Conservation (phyloP, 2,329 filamentous ascomycete genomes). For the Fusarium virguliforme region DNA sequence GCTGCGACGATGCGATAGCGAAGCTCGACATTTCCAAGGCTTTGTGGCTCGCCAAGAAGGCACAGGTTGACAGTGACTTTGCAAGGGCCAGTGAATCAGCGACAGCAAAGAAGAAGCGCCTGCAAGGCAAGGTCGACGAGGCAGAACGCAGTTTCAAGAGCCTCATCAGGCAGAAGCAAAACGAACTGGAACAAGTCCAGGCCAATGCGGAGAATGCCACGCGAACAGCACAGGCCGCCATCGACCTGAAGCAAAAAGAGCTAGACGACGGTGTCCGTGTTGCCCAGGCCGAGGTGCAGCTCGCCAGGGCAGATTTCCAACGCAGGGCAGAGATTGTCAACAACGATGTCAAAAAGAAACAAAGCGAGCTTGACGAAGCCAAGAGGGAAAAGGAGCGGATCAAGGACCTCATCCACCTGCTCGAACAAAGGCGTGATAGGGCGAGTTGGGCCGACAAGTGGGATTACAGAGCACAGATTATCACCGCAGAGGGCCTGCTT, state of each 20-base stretch:
- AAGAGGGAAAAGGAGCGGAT: background rate
- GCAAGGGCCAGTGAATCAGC: background rate
- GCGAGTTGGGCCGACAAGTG: background rate
- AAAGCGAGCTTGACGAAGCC: background rate
- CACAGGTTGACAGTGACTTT: background rate
- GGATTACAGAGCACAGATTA: background rate
- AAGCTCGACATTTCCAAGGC: background rate
- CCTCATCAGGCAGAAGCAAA: background rate
- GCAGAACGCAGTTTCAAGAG: background rate
- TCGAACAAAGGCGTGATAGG: background rate
- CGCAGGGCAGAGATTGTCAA: background rate
- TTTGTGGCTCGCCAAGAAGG: background rate
- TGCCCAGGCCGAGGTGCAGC: background rate
- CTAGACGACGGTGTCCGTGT: background rate
- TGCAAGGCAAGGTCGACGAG: background rate
- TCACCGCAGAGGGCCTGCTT: background rate
- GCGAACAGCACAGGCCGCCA: background rate
- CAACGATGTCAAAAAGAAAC: background rate
- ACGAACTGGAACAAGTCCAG: background rate
- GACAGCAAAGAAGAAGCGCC: background rate
- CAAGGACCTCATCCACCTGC: background rate
- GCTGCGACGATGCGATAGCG: background rate
- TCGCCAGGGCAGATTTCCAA: background rate
- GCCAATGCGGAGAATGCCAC: background rate
- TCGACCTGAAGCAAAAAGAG: background rate